Conservation (phyloP, 2,329 filamentous ascomycete genomes). For the Diaporthe sp. region DNA sequence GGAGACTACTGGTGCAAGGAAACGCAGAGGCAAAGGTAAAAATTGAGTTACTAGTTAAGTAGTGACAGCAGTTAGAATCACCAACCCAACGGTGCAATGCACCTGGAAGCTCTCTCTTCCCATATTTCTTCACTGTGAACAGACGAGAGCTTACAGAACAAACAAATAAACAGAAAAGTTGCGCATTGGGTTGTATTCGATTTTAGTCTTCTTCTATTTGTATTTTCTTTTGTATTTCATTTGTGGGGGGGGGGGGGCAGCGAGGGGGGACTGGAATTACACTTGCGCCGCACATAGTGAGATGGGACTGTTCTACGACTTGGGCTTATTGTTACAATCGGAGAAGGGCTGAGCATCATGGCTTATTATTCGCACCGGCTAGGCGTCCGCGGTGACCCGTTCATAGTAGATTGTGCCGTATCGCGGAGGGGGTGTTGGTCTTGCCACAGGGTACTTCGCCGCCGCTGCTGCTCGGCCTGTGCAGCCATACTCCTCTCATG, state of each 20-base stretch:
- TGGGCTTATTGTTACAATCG: not conserved
- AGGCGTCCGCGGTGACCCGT: not conserved
- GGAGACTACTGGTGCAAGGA: constrained; percentile 6
- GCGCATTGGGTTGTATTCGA: not conserved
- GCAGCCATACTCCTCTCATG: not conserved
- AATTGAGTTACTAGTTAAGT: not conserved
- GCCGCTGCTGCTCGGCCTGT: not conserved
- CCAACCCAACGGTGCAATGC: not conserved
- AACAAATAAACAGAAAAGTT: not conserved
- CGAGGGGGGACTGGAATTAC: too few relatives aligned
- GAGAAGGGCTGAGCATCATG: not conserved
- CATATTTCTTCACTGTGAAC: not conserved
- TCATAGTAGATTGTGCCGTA: not conserved
- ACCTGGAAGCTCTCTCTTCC: not conserved
- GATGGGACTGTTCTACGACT: not conserved
- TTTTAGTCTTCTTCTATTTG: not conserved
- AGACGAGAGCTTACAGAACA: not conserved
- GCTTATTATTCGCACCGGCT: not conserved
- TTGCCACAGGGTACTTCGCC: not conserved
- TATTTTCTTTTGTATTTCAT: not conserved
- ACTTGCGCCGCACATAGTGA: not conserved
- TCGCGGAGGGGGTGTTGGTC: not conserved
- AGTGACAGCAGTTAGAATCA: not conserved
- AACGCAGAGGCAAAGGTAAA: constrained; percentile 26
- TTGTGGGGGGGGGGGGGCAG: not conserved